Evolutionary conservation across 2,329 filamentous ascomycete genomes (phyloP), one percentile per base, ranked within the genome.

Genomic region (Trichoderma arundinaceum): DNA sequence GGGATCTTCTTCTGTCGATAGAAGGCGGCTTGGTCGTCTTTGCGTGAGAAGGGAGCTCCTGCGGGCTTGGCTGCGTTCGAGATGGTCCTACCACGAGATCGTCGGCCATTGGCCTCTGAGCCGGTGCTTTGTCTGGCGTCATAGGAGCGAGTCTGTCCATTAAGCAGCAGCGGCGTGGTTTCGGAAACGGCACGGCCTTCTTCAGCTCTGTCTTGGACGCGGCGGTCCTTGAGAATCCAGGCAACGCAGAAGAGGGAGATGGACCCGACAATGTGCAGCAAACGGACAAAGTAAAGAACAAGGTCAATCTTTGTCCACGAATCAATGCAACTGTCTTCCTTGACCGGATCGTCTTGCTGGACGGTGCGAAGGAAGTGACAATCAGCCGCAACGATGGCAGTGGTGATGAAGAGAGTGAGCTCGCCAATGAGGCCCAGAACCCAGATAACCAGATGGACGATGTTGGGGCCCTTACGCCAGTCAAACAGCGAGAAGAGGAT

Each of bases 401-500:
- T 91, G 61, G 87, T 85, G 54, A 84, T 83, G 67, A 95, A 83
- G 43, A 98, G 87, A 57, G 88, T 80, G 28, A 90, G 71, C 77
- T 99, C 95, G 68, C 92, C 84, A 32, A 86, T 77, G n/a, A 92
- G 76, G 32, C 89, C 89, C 49, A 92, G 78, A 48, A 84, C 76
- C 95, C 95, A 99, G 71, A 92, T 88, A 53, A 90, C 78, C 64
- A 94, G 85, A 77, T 97, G 93, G 61, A 92, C 88, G 53, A 88
- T 81, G 57, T 90, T 94, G 0, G 95, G 95, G 12, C 91, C 91
- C 39, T 92, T 89, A 68, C 87, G 88, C 74, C 90, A 91, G 77
- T 97, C 94, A 72, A 96, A 84, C 65, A 98, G 85, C 35, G 93
- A 93, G 73, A 97, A 90, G 70, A 96, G 84, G 70, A 97, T 86